Evolutionary conservation across 352 stramenopile species (phyloP), one percentile per base, ranked within the genome.

Genomic region (Sclerospora graminicola): DNA sequence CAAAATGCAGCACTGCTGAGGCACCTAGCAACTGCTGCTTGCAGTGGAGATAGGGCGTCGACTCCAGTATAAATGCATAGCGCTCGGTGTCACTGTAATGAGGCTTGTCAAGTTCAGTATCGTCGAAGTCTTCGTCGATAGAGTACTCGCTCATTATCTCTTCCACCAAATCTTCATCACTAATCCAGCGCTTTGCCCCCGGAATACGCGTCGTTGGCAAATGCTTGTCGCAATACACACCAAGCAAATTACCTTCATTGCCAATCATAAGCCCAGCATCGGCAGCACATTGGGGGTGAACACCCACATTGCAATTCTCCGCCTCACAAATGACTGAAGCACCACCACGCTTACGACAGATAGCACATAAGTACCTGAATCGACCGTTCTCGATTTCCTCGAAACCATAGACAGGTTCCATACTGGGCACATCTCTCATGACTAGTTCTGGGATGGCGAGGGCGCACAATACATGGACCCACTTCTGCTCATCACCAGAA

Each of bases 161-260:
- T 24, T 88, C 69, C 15, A 89, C 75, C 0, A 92, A 40, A 44
- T 92, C 77, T 44, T 89, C 77, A 32, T 92, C 80, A 24, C 75
- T 85, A 37, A 89, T 88, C 63, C 73, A 85, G 18, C 80, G 77
- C 66, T 88, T 92, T 11, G 80, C 80, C 11, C 75, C 75, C 0
- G 74, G 41, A 31, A 92, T 68, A 19, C 80, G 77, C 20, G 66
- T 63, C 7, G 51, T 50, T 10, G 80, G 80, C 46, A 92, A 45
- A 48, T 92, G 80, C 45, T 89, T 89, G 41, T 92, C 80, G 24
- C 80, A 92, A 46, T 82, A 92, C 8, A 89, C 66, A 8, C 66
- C 77, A 2, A 89, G 54, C 15, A 78, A 60, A 24, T 89, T 87
- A 36, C 30, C 49, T 35, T 85, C 72, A 9, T 63, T 76, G 37